Evolutionary conservation across 352 stramenopile species (phyloP), one percentile per base, ranked within the genome.

Genomic region (Pythium brachiatum): DNA sequence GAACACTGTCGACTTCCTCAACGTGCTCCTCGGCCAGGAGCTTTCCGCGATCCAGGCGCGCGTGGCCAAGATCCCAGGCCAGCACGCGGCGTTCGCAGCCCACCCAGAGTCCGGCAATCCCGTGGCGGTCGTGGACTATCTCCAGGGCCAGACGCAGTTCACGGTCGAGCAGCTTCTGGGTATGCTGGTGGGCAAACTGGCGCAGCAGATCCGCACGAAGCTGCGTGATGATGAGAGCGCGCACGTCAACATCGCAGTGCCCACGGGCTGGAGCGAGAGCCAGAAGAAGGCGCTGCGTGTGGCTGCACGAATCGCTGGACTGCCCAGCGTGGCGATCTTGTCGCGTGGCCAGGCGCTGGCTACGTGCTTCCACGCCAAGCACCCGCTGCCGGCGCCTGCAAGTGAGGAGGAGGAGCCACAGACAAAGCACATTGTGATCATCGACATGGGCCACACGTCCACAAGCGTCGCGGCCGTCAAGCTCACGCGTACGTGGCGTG

Each of bases 371-470:
- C 71, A 90, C 52, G 71, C 71, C 60, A 96, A 96, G 63, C 89
- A 97, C 73, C 83, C 87, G 3, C 59, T 96, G 20, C 41, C 76
- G 27, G 53, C 54, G 23, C 44, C 50, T 0, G 18, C 7, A 26
- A 39, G 34, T 2, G 43, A 39, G 36, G 20, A 29, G 6, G 47
- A 62, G 20, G 75, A 79, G 2, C 57, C 94, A 9, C 47, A 75
- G 23, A 53, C 52, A n/a, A 82, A 83, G 65, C 74, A 83, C 63
- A 92, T 97, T 62, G 68, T 86, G 51, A 89, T 97, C 62, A 72
- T 97, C 9, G 90, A 97, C 68, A 88, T 97, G 66, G 90, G 90
- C 43, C 80, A 93, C 66, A 87, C 76, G 25, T 90, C 66, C 50
- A 94, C 89, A 11, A 88, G 77, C 46, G 72, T 90, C 21, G 73